A percentile compares a stretch with the other conserved stretches of the same genome.
phyloP scores from a whole-genome alignment of 306 rosid genomes.

The Medicago arabica region DNA sequence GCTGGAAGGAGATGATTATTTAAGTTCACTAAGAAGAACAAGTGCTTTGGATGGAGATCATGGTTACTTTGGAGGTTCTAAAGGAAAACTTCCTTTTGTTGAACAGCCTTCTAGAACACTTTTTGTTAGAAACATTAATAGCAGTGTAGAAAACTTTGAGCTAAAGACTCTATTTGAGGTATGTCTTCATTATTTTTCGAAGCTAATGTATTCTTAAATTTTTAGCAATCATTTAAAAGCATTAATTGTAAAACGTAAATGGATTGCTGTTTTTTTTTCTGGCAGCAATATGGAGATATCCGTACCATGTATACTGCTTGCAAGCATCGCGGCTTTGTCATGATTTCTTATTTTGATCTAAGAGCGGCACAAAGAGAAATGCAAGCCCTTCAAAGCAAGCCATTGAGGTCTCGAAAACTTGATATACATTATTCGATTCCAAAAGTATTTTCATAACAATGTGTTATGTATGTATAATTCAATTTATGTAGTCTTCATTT shows the following conservation, averaged over 20 bases:
- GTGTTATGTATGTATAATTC: conserved; percentile 29
- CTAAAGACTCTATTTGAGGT: conserved; percentile 83
- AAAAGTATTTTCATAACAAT: conserved; percentile 55
- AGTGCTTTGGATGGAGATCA: conserved; percentile 48
- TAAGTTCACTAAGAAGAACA: conserved; percentile 43
- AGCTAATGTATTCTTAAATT: conserved; percentile 37
- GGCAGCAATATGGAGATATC: conserved; percentile 76
- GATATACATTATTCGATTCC: conserved; percentile 87
- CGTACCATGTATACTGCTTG: conserved; percentile 73
- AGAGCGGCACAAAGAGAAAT: conserved; percentile 79
- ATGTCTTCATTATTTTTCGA: conserved; percentile 41
- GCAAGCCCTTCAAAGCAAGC: conserved; percentile 66
- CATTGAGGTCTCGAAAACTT: conserved; percentile 69
- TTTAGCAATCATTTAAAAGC: conserved; percentile 19
- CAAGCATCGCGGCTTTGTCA: conserved; percentile 86
- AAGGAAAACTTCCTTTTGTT: conserved; percentile 59
- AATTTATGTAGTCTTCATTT: conserved; percentile 4
- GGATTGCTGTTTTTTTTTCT: conserved; percentile 29
- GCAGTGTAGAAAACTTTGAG: conserved; percentile 76
- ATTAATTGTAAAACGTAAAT: conserved; percentile 28
- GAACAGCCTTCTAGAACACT: conserved; percentile 82
- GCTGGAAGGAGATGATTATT: no score
- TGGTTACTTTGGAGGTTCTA: conserved; percentile 54
- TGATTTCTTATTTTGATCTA: conserved; percentile 76
- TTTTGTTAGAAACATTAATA: conserved; percentile 78